A percentile compares a stretch with the other conserved stretches of the same genome.
Evolutionary conservation across 2,329 filamentous ascomycete species (phyloP).

Genomic region (Botryotinia narcissicola): DNA sequence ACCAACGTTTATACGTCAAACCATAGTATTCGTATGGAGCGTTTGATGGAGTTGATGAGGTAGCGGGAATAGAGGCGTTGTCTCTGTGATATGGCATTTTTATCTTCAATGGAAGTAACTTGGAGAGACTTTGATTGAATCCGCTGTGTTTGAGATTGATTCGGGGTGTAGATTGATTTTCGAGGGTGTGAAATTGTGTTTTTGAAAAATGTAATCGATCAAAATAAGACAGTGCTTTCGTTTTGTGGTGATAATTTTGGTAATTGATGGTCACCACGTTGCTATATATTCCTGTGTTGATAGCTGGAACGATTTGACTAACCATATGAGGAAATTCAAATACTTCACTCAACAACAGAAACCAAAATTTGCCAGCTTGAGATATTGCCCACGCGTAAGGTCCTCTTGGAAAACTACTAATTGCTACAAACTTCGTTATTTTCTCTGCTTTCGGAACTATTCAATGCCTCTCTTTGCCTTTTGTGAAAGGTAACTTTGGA

Average conservation of each 20-base stretch:
- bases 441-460: background rate
- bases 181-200: background rate
- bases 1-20: background rate
- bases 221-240: background rate
- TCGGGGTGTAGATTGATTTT: background rate
- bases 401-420: background rate
- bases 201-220: background rate
- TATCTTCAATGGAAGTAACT: background rate
- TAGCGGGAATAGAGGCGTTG: background rate
- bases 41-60: background rate
- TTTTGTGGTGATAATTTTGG: background rate
- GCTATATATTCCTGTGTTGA: background rate
- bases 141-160: background rate
- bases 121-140: background rate
- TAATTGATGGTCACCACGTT: background rate
- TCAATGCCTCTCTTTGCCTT: background rate
- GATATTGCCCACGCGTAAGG: background rate
- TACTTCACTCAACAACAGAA: background rate
- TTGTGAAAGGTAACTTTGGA: background rate
- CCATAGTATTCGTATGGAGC: background rate
- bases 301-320: background rate
- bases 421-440: background rate
- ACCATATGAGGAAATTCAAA: background rate
- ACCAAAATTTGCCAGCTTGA: background rate
- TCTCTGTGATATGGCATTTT: background rate